Evolutionary conservation across 2,329 filamentous ascomycete genomes (phyloP).

Genomic region (Colletotrichum tropicale): DNA sequence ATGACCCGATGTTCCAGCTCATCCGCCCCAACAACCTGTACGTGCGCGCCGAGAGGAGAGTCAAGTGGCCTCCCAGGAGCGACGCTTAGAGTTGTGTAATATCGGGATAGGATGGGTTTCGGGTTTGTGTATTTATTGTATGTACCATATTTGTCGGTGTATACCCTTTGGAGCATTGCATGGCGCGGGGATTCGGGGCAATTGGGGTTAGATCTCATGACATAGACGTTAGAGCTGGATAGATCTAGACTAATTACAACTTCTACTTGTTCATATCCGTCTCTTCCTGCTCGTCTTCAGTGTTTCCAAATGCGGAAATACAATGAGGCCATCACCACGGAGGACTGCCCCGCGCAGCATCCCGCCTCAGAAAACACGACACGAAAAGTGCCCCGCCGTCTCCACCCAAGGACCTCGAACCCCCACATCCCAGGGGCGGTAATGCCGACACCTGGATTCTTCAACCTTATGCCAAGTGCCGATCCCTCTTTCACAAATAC

Average conservation of each 20-base stretch:
- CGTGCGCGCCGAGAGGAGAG: constrained; percentile 51
- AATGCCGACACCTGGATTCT: not conserved
- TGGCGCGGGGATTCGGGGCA: not conserved
- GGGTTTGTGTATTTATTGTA: not conserved
- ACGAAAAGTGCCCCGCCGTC: not conserved
- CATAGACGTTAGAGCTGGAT: not conserved
- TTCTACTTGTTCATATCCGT: not conserved
- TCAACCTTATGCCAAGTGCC: not conserved
- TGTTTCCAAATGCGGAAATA: not conserved
- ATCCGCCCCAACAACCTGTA: constrained; percentile 61
- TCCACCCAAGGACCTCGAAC: not conserved
- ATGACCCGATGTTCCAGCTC: constrained; percentile 64
- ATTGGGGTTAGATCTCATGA: constrained; percentile 9
- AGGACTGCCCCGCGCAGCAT: not conserved
- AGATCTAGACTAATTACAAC: not conserved
- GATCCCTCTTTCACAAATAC: not conserved
- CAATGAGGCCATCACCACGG: not conserved
- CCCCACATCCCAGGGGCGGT: not conserved
- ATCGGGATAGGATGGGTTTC: not conserved
- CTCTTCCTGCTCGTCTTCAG: not conserved
- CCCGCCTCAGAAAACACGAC: fast-evolving
- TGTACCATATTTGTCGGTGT: constrained; percentile 18
- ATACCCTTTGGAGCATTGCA: constrained; percentile 20
- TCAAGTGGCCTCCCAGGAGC: constrained; percentile 48
- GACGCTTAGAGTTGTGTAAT: not conserved